Conservation (phyloP, 495 filamentous ascomycete genomes). For the Neurospora sp. region DNA sequence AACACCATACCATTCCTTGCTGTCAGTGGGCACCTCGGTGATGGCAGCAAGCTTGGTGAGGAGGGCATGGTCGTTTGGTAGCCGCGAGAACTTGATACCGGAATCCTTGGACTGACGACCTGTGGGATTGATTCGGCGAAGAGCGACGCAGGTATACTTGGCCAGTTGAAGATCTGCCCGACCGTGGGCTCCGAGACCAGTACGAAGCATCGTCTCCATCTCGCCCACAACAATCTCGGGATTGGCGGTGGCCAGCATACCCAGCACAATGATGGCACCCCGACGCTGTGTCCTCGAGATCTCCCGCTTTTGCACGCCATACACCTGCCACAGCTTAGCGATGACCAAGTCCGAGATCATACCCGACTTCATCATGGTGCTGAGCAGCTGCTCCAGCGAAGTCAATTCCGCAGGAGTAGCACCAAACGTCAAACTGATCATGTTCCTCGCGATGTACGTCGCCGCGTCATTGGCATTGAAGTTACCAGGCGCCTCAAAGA, state of each 20-base stretch:
- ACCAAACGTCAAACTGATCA: slow-evolving; percentile 96
- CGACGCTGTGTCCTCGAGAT: slow-evolving; percentile 88
- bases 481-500: slow-evolving; percentile 84
- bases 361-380: slow-evolving; percentile 93
- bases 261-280: slow-evolving; percentile 90
- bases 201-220: slow-evolving; percentile 85
- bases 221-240: slow-evolving; percentile 89
- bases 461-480: slow-evolving; percentile 86
- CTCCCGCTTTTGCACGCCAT: slow-evolving; percentile 84
- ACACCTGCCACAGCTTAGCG: slow-evolving; percentile 93
- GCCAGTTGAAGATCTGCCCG: slow-evolving; percentile 76
- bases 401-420: slow-evolving; percentile 90
- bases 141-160: slow-evolving; percentile 88
- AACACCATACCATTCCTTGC: slow-evolving; percentile 95
- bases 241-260: slow-evolving; percentile 90
- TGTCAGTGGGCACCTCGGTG: slow-evolving; percentile 72
- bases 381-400: slow-evolving; percentile 85
- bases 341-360: slow-evolving; percentile 79
- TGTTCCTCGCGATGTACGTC: slow-evolving; percentile 93
- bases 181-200: slow-evolving; percentile 75
- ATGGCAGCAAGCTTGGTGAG: slow-evolving; percentile 70
- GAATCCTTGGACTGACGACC: slow-evolving; percentile 69
- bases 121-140: slow-evolving; percentile 79
- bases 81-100: slow-evolving; percentile 55
- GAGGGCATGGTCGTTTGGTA: slow-evolving; percentile 88